phyloP scores from a whole-genome alignment of 2,329 filamentous ascomycete species.

The Fusarium foetens region DNA sequence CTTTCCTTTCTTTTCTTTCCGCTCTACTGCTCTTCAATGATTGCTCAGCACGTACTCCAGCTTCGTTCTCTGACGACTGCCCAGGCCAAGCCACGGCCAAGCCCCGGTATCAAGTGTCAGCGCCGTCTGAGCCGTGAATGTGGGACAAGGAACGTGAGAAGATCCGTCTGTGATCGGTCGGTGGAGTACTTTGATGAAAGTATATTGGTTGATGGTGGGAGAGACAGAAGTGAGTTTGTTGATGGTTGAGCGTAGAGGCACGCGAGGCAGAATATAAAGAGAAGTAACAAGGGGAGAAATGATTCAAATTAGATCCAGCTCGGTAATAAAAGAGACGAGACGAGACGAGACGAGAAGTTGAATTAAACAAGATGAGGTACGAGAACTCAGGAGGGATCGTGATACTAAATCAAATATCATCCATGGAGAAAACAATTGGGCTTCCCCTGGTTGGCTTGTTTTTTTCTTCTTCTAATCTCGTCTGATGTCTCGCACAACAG shows the following conservation, averaged over 20 bases:
- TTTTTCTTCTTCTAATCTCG: constrained; percentile 21
- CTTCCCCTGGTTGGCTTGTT: constrained; percentile 7
- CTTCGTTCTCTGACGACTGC: background rate
- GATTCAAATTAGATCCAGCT: constrained; percentile 7
- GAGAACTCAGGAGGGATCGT: constrained; percentile 24
- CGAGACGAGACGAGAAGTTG: constrained; percentile 22
- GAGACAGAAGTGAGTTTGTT: background rate
- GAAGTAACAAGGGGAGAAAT: background rate
- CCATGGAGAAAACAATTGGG: constrained; percentile 6
- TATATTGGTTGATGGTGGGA: constrained; percentile 5
- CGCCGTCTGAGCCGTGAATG: constrained; percentile 30
- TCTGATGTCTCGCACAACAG: constrained; percentile 20
- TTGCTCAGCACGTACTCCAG: constrained; percentile 8
- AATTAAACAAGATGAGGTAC: constrained; percentile 23
- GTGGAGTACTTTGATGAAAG: constrained; percentile 18
- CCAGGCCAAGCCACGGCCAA: constrained; percentile 39
- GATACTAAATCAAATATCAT: constrained; percentile 32
- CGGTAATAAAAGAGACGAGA: constrained; percentile 17
- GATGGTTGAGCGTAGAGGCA: background rate
- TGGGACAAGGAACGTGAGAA: constrained; percentile 25
- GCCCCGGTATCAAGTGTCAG: constrained; percentile 29
- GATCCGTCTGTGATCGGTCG: constrained; percentile 4
- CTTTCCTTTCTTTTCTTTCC: background rate
- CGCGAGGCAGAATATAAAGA: background rate
- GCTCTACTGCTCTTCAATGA: background rate